phyloP scores from a whole-genome alignment of 108 stramenopile species.

The Pseudonitzschia pungens region DNA sequence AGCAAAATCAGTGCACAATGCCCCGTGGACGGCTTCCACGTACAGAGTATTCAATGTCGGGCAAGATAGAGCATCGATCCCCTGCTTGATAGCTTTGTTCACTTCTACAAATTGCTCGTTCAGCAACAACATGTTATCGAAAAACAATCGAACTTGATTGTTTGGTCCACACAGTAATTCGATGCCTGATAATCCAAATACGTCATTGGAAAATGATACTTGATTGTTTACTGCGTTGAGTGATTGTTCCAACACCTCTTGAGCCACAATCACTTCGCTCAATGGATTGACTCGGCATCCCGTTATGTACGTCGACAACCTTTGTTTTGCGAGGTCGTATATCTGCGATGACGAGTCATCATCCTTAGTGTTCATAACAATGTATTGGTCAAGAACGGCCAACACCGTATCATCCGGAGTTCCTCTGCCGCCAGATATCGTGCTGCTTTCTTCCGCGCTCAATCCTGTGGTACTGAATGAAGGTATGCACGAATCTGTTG shows the following conservation, averaged over 20 bases:
- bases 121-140: slow-evolving; percentile 11
- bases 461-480: background rate
- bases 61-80: slow-evolving; percentile 10
- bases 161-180: slow-evolving; percentile 8
- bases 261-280: background rate
- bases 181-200: background rate
- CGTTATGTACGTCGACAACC: slow-evolving; percentile 8
- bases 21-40: slow-evolving; percentile 22
- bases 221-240: background rate
- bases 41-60: slow-evolving; percentile 23
- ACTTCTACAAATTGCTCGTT: background rate
- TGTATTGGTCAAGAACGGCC: slow-evolving; percentile 9
- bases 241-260: slow-evolving; percentile 7
- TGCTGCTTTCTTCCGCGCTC: background rate
- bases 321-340: background rate
- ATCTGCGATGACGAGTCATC: background rate
- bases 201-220: background rate
- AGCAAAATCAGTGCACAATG: slow-evolving; percentile 28
- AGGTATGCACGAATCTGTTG: slow-evolving; percentile 12
- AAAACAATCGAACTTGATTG: slow-evolving; percentile 12
- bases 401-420: slow-evolving; percentile 12
- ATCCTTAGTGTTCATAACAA: background rate
- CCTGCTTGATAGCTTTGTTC: background rate
- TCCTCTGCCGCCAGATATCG: background rate
- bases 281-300: slow-evolving; percentile 18